Evolutionary conservation across 306 rosid species (phyloP).

Genomic region (Phaseolus lunatus): DNA sequence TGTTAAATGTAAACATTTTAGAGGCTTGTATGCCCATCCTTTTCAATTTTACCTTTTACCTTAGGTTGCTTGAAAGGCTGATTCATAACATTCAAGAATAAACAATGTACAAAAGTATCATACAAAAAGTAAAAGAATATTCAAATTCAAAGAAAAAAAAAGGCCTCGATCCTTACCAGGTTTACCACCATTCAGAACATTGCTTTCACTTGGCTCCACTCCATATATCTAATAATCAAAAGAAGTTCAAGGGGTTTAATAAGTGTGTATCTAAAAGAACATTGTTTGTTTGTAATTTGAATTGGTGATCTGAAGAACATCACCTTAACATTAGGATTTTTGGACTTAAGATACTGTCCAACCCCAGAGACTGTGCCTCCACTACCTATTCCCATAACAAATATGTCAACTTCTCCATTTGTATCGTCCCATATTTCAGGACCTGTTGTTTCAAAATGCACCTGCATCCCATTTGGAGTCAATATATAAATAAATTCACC

Average conservation of each 20-base stretch:
- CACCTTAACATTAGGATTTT: conserved; percentile 90
- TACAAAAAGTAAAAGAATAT: background rate
- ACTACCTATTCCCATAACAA: conserved; percentile 98
- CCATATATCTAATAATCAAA: conserved; percentile 61
- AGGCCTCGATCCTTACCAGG: conserved; percentile 63
- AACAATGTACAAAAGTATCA: conserved; percentile 22
- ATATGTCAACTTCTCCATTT: conserved; percentile 89
- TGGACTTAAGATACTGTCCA: conserved; percentile 90
- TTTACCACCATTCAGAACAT: conserved; percentile 88
- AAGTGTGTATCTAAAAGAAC: conserved; percentile 22
- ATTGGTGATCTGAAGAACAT: conserved; percentile 26
- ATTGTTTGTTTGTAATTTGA: conserved; percentile 23
- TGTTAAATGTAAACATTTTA: background rate
- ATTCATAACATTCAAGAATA: conserved; percentile 1
- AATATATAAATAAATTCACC: conserved; percentile 38
- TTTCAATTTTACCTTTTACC: background rate
- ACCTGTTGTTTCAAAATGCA: conserved; percentile 96
- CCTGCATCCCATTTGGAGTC: conserved; percentile 54
- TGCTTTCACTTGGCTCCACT: conserved; percentile 95
- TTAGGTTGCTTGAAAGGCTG: background rate
- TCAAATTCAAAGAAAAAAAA: conserved; percentile 1
- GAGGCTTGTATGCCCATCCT: background rate
- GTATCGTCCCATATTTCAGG: conserved; percentile 99
- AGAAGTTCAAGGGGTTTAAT: conserved; percentile 41
- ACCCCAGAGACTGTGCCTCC: conserved; percentile 98